Percentiles rank a stretch among this genome's conserved stretches.
Evolutionary conservation across 73 alveolate genomes (phyloP).

Genomic region (Paramecium tetraurelia): DNA sequence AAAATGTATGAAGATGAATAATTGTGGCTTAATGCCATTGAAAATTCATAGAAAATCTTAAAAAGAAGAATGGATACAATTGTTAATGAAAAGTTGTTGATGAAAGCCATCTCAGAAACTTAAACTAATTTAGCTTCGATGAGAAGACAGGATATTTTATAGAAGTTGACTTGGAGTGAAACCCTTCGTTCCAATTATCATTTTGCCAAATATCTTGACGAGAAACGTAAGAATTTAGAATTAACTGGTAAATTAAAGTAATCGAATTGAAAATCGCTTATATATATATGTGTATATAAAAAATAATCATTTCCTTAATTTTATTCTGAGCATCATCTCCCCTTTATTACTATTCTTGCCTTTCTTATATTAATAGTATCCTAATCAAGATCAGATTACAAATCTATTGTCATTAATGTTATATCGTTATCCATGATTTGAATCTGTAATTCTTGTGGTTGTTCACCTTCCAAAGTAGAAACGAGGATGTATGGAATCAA

Average conservation of each 20-base stretch:
- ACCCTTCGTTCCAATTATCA: conserved; percentile 43
- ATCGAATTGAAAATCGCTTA: not conserved
- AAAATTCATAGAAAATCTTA: not conserved
- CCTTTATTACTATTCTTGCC: not conserved
- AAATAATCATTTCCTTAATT: not conserved
- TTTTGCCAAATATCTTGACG: conserved; percentile 46
- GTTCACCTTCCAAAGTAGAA: not conserved
- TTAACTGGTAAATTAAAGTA: not conserved
- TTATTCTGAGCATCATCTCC: not conserved
- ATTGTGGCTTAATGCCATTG: conserved; percentile 9
- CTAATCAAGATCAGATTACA: not conserved
- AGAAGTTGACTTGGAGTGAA: conserved; percentile 58
- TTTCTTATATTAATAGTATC: not conserved
- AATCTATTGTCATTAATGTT: not conserved
- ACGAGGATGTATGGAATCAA: not conserved
- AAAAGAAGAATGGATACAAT: conserved; percentile 56
- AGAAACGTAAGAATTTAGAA: conserved; percentile 27
- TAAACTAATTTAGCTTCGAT: not conserved
- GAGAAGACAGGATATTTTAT: conserved; percentile 4
- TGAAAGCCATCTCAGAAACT: not conserved
- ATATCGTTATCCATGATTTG: not conserved
- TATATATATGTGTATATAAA: not conserved
- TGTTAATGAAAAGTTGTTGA: not conserved
- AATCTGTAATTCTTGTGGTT: not conserved
- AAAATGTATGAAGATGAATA: conserved; percentile 35